A percentile compares a stretch with the other conserved stretches of the same genome.
phyloP scores from a whole-genome alignment of 2,329 filamentous ascomycete species.

The Alternaria panax region DNA sequence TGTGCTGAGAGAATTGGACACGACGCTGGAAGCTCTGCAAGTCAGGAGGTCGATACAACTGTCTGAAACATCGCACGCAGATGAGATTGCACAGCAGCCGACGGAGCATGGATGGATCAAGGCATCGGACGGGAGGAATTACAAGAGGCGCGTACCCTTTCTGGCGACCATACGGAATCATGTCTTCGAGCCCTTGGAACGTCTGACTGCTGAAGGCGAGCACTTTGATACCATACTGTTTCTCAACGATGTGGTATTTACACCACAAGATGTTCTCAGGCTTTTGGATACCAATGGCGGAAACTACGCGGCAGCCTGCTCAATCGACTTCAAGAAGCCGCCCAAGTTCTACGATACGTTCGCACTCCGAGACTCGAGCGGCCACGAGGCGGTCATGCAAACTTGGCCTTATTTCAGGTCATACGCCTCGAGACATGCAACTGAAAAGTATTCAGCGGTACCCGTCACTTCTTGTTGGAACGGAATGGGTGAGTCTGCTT shows the following conservation, averaged over 20 bases:
- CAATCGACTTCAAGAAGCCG: conserved; percentile 65
- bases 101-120: conserved; percentile 65
- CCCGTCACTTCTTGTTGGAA: conserved; percentile 74
- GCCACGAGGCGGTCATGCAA: conserved; percentile 60
- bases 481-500: conserved; percentile 57
- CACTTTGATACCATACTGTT: conserved; percentile 67
- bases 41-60: conserved; percentile 65
- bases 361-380: conserved; percentile 63
- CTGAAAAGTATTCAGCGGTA: conserved; percentile 59
- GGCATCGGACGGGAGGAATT: conserved; percentile 57
- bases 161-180: conserved; percentile 70
- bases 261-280: conserved; percentile 62
- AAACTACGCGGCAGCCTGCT: conserved; percentile 68
- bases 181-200: conserved; percentile 66
- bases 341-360: conserved; percentile 69
- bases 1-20: conserved; percentile 65
- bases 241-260: conserved; percentile 70
- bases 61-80: conserved; percentile 60
- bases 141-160: conserved; percentile 73
- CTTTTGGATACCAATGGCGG: conserved; percentile 66
- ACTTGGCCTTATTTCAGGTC: conserved; percentile 68
- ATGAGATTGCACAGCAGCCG: conserved; percentile 44
- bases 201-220: conserved; percentile 58
- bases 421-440: conserved; percentile 59
- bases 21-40: conserved; percentile 59